Percentiles rank a stretch among this genome's conserved stretches.
These are phyloP conservation scores for Leccinum truebloodii DNA, from an alignment of 768 basidiomycete genomes.

Conservation along the genomic window DNA sequence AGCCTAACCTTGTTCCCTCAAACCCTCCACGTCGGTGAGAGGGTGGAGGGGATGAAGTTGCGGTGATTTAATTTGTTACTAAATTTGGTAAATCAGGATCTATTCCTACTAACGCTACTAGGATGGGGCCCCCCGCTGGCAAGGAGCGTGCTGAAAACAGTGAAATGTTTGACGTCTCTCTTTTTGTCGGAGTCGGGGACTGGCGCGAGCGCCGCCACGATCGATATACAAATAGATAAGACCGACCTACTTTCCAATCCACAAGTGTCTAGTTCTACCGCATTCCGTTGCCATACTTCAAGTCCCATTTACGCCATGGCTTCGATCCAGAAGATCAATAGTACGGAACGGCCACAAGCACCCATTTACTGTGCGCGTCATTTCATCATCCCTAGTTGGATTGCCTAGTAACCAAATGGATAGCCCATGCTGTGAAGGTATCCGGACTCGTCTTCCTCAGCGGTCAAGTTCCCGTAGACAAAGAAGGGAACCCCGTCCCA, in stretches of 20 bases:
- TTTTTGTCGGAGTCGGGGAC: too few relatives aligned
- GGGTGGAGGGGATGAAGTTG: too few relatives aligned
- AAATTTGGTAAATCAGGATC: too few relatives aligned
- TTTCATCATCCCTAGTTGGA: background rate
- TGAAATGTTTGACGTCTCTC: too few relatives aligned
- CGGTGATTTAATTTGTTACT: too few relatives aligned
- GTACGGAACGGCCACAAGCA: slow-evolving; percentile 40
- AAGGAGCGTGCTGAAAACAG: too few relatives aligned
- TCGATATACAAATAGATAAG: slow-evolving; percentile 9
- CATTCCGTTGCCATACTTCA: background rate
- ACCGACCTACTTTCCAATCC: background rate
- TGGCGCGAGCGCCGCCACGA: too few relatives aligned
- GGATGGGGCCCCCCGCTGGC: too few relatives aligned
- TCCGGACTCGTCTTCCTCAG: slow-evolving; percentile 62
- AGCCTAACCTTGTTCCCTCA: too few relatives aligned
- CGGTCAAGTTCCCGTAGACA: slow-evolving; percentile 57
- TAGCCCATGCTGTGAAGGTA: slow-evolving; percentile 58
- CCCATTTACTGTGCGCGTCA: slow-evolving; percentile 11
- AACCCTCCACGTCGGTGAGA: too few relatives aligned
- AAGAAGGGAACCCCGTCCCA: slow-evolving; percentile 46
- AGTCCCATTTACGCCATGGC: slow-evolving; percentile 33
- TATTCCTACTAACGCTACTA: too few relatives aligned
- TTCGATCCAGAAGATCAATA: slow-evolving; percentile 58
- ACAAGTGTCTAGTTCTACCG: background rate
- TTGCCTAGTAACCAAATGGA: background rate